Conservation (phyloP, 1,139 yeast genomes). For the Geotrichum bryndzae region DNA sequence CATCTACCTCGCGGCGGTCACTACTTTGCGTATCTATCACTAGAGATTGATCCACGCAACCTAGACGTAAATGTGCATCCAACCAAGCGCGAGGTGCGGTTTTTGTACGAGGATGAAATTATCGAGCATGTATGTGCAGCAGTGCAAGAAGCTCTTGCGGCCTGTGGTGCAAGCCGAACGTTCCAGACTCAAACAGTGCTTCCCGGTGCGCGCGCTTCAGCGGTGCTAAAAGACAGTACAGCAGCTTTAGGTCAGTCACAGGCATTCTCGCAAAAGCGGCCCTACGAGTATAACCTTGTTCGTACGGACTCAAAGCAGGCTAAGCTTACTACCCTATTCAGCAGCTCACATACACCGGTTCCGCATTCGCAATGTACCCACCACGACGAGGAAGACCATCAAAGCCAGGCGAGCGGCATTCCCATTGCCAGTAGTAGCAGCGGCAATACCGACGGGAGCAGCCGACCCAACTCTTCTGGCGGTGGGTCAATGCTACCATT, state of each 20-base stretch:
- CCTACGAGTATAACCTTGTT: constrained; percentile 35
- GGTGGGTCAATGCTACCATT: neutral
- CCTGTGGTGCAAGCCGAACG: constrained; percentile 63
- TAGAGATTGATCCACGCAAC: constrained; percentile 58
- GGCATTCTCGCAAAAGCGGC: constrained; percentile 21
- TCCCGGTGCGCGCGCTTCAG: constrained; percentile 3
- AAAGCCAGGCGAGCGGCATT: neutral
- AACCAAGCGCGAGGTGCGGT: constrained; percentile 86
- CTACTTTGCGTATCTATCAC: constrained; percentile 70
- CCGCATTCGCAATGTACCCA: neutral
- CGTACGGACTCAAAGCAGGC: constrained; percentile 70
- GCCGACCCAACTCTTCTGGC: neutral
- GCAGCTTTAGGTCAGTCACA: neutral
- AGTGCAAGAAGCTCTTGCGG: constrained; percentile 48
- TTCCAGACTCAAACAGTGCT: constrained; percentile 60
- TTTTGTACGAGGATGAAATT: constrained; percentile 81
- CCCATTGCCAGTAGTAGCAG: neutral
- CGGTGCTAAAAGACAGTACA: neutral
- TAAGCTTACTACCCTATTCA: constrained; percentile 46
- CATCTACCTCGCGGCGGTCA: constrained; percentile 75
- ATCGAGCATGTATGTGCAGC: constrained; percentile 51
- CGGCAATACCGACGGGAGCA: neutral
- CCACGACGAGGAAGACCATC: neutral
- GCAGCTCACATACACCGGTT: neutral
- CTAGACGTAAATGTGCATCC: constrained; percentile 96